Base-by-base conservation (phyloP, 129 eudicot species). In the Chrysanthemum lavandulifolium region DNA sequence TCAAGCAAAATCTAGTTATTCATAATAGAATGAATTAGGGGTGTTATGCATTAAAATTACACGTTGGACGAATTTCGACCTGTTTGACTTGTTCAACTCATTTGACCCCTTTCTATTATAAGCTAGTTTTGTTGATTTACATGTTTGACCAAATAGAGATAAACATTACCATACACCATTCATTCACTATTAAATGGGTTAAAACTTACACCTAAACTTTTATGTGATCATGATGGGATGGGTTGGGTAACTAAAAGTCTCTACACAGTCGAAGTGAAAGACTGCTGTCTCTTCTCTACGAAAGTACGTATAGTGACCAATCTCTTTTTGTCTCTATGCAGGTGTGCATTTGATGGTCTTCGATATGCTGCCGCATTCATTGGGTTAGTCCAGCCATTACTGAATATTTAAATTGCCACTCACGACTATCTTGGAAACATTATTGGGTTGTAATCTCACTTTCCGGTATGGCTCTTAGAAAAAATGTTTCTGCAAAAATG, bases 301-400 rank as follows among this genome's bases (percentile, higher is more conserved):
- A 15, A 64, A 6, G 40, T 64, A 40, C 27, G 2, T 29, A 40
- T 15, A 36, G 43, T 36, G 43, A 36, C 43, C 43, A 1, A 1
- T 40, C 47, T 40, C 47, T 40, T 40, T 40, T 40, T 40, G 47
- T 40, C 43, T 15, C n/a, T 52, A 10, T 60, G 43, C 75, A 94
- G 98, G 99, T 95, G 99, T 79, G 95, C 97, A 64, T 95, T 95
- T 86, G 97, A 95, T 77, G 99, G 99, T 52, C 97, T 95, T 50
- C 88, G 96, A 52, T 95, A 88, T 75, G 99, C 91, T 77, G 91
- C 99, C 73, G 97, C 99, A 71, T 90, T 95, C 78, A 71, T 91
- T 56, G 97, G 97, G 97, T 90, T 76, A 89, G 91, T 76, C 14
- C 14, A 31, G n/a, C 21, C n/a, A 6, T 47, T 31, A 13, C 49